These are phyloP conservation scores for Fusarium longipes DNA, from an alignment of 2,329 filamentous ascomycete species.

Conservation along the genomic window DNA sequence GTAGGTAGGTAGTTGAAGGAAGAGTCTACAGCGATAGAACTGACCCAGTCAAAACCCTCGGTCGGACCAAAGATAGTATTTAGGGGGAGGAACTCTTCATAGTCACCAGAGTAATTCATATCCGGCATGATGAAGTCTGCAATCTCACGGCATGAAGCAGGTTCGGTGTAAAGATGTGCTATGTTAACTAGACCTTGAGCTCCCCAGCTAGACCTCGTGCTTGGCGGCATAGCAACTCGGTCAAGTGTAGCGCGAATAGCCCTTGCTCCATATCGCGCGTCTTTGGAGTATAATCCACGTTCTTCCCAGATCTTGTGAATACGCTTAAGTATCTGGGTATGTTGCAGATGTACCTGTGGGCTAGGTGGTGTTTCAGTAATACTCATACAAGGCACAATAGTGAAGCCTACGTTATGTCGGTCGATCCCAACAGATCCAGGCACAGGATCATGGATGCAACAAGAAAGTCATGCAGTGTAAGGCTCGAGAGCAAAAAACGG, in stretches of 20 bases:
- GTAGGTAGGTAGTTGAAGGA: slow-evolving; percentile 3
- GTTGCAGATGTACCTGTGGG: slow-evolving; percentile 49
- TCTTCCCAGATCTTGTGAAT: slow-evolving; percentile 58
- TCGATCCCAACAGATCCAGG: slow-evolving; percentile 59
- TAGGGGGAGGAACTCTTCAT: slow-evolving; percentile 51
- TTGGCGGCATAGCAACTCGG: slow-evolving; percentile 47
- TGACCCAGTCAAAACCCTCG: slow-evolving; percentile 56
- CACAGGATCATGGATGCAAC: slow-evolving; percentile 70
- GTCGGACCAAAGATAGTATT: slow-evolving; percentile 52
- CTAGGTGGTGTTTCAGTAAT: slow-evolving; percentile 32
- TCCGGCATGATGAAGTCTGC: slow-evolving; percentile 25
- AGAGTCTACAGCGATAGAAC: slow-evolving; percentile 16
- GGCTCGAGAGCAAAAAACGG: slow-evolving; percentile 63
- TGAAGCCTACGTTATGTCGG: slow-evolving; percentile 50
- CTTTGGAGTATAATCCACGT: slow-evolving; percentile 52
- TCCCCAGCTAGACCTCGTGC: slow-evolving; percentile 6
- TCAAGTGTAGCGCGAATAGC: slow-evolving; percentile 58
- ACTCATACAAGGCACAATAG: neutral
- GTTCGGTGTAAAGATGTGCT: slow-evolving; percentile 1
- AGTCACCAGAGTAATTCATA: slow-evolving; percentile 42
- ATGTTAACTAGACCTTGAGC: slow-evolving; percentile 3
- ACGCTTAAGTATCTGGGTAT: slow-evolving; percentile 52
- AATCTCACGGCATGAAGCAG: neutral
- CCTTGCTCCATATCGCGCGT: slow-evolving; percentile 57
- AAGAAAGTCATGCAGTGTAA: slow-evolving; percentile 67